Conservation (phyloP, 129 eudicot species). For the Scalesia atractyloides region DNA sequence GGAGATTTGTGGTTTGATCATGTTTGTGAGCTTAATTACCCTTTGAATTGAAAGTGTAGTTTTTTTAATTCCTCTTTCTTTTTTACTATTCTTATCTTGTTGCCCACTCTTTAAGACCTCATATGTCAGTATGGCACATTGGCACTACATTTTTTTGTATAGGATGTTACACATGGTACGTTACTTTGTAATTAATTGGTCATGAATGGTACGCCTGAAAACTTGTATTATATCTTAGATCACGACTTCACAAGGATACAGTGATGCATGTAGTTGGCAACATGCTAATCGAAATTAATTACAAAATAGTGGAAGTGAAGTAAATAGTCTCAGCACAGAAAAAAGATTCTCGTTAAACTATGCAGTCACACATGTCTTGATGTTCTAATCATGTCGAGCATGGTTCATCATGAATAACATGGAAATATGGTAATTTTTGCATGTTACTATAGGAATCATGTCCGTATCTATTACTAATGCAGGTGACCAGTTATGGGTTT, state of each 20-base stretch:
- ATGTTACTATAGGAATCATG: background rate
- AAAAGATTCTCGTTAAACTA: background rate
- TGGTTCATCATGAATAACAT: background rate
- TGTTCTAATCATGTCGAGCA: background rate
- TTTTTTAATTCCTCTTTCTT: background rate
- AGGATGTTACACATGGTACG: background rate
- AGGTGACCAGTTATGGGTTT: background rate
- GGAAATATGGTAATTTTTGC: background rate
- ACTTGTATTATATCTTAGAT: background rate
- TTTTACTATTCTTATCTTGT: background rate
- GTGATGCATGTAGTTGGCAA: constrained; percentile 1
- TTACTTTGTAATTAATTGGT: background rate
- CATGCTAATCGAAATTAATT: background rate
- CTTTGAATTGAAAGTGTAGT: background rate
- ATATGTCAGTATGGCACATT: background rate
- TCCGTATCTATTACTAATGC: background rate
- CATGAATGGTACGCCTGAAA: background rate
- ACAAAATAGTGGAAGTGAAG: background rate
- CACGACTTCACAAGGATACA: background rate
- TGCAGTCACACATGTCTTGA: background rate
- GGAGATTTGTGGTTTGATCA: constrained; percentile 14
- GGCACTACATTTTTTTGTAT: no score
- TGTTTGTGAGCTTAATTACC: background rate
- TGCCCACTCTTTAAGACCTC: background rate
- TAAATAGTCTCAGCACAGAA: background rate